Evolutionary conservation across 768 basidiomycete genomes (phyloP), one percentile per base, ranked within the genome.

Genomic region (Lenzites betulinus): DNA sequence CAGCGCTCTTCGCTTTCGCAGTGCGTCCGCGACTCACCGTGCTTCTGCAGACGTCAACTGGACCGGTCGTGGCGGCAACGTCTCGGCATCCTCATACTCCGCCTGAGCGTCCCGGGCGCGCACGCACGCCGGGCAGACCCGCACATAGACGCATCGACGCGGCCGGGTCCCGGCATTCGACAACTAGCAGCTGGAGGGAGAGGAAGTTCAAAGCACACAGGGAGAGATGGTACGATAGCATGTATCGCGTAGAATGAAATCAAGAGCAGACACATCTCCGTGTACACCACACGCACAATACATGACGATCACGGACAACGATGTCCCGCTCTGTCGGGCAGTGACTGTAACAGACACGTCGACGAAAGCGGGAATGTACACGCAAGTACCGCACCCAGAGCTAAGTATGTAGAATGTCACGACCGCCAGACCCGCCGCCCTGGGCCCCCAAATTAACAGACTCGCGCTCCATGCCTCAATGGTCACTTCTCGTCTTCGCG

Each of bases 41-140:
- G 35, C 50, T 6, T n/a, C 42, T 25, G 51, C 25, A 91, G 96
- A 99, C 79, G 82, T 96, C 79, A 98, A 97, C 83, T 98, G 96
- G 96, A 98, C 95, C 67, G 96, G 96, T 47, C 93, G 93, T 66
- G 96, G 96, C 51, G 96, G 96, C 66, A 93, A 88, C 67, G 94
- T 96, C 58, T 93, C 96, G 55, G 90, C 95, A 39, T 88, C 85
- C 63, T 86, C 89, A 52, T 98, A 98, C 83, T 77, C 77, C 66
- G 88, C 85, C 62, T 89, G 79, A 76, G 63, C 52, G 57, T 55
- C 28, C 41, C 25, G 16, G 25, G 33, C 20, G 28, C 44, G 44
- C n/a, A 7, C 22, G 20, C n/a, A 43, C 25, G 26, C n/a, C 42
- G 23, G 41, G 26, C 51, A 42, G 42, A 46, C 36, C 41, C 30